Evolutionary conservation across 129 eudicot genomes (phyloP).

Genomic region (Flaveria ramosissima): DNA sequence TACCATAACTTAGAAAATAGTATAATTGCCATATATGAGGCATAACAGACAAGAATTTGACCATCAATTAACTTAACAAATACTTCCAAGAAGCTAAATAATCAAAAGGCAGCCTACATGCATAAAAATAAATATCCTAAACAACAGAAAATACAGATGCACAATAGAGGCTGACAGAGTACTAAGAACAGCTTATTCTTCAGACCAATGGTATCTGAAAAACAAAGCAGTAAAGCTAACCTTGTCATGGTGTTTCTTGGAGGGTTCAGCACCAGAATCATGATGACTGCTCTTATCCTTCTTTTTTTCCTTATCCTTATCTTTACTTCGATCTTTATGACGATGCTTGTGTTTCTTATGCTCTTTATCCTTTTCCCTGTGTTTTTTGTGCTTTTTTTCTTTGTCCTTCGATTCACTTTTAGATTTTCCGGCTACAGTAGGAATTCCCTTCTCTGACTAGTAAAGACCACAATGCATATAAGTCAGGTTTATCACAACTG

Average conservation of each 20-base stretch:
- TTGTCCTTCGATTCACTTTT: constrained; percentile 73
- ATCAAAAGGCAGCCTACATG: background rate
- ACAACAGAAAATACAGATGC: background rate
- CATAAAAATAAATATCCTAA: background rate
- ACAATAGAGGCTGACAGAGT: background rate
- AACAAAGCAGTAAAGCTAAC: constrained; percentile 29
- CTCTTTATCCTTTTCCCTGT: constrained; percentile 83
- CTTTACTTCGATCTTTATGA: constrained; percentile 85
- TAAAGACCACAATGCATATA: constrained; percentile 19
- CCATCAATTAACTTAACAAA: background rate
- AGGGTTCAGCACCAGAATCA: constrained; percentile 26
- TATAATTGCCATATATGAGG: background rate
- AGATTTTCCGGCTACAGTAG: constrained; percentile 71
- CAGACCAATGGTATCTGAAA: background rate
- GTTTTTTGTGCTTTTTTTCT: constrained; percentile 86
- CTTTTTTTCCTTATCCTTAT: constrained; percentile 86
- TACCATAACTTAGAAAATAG: background rate
- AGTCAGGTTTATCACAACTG: background rate
- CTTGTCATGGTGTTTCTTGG: constrained; percentile 53
- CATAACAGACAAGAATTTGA: constrained; percentile 13
- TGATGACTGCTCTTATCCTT: constrained; percentile 65
- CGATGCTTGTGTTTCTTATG: constrained; percentile 95
- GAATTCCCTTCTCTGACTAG: constrained; percentile 81
- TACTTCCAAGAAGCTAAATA: background rate
- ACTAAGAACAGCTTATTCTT: background rate